A percentile compares a stretch with the other conserved stretches of the same genome.
These are phyloP conservation scores for Aspergillus sp. DNA, from an alignment of 2,329 filamentous ascomycete genomes.

Conservation along the genomic window DNA sequence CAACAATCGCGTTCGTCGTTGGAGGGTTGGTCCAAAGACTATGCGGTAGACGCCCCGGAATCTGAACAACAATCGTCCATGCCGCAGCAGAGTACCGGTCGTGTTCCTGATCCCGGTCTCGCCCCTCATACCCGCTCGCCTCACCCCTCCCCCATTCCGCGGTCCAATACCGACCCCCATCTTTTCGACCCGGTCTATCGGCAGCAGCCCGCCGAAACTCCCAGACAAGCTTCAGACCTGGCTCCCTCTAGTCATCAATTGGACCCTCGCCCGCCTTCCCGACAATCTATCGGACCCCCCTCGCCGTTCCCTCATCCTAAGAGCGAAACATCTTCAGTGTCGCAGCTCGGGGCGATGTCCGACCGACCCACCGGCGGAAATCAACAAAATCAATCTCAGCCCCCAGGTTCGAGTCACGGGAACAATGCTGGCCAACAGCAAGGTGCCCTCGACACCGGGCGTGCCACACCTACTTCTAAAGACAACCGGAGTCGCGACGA, in stretches of 20 bases:
- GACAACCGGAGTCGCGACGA: conserved; percentile 39
- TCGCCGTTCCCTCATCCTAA: conserved; percentile 18
- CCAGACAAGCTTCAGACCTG: conserved; percentile 16
- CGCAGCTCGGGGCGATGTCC: conserved; percentile 19
- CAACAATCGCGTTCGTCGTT: conserved; percentile 14
- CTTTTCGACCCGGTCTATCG: conserved; percentile 21
- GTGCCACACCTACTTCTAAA: conserved; percentile 45
- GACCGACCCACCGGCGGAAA: conserved; percentile 17
- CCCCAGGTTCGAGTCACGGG: conserved; percentile 7
- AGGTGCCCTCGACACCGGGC: conserved; percentile 45
- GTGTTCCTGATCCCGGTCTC: conserved; percentile 13
- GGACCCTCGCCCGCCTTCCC: conserved; percentile 20
- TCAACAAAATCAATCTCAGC: conserved; percentile 12
- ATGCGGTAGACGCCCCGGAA: conserved; percentile 18
- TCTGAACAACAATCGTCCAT: conserved; percentile 14
- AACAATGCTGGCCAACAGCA: conserved; percentile 22
- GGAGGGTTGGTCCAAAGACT: conserved; percentile 17
- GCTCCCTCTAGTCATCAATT: conserved; percentile 13
- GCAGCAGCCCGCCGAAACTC: conserved; percentile 22
- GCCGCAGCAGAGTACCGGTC: conserved; percentile 20
- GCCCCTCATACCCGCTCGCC: conserved; percentile 15
- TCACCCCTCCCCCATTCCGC: conserved; percentile 20
- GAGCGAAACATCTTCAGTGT: conserved; percentile 10
- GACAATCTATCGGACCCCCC: conserved; percentile 22
- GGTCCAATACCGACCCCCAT: conserved; percentile 29